Evolutionary conservation across 2,329 filamentous ascomycete species (phyloP).

Genomic region (Dactylellina drechsleri): DNA sequence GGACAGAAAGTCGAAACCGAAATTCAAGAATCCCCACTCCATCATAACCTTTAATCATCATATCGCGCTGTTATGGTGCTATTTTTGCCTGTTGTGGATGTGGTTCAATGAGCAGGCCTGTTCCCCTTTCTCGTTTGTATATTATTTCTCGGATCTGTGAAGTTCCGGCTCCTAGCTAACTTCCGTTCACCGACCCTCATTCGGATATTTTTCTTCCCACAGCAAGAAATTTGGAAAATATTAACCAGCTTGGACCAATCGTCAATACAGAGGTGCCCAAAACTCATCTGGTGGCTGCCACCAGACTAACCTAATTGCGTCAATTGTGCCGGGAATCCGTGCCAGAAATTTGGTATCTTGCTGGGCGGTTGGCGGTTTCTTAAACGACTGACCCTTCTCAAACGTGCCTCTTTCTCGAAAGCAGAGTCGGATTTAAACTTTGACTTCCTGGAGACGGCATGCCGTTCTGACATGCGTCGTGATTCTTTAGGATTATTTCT

Average conservation of each 20-base stretch:
- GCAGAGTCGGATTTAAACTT: no score
- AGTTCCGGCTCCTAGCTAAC: slow-evolving; percentile 45
- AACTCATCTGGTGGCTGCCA: background rate
- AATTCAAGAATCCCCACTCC: slow-evolving; percentile 8
- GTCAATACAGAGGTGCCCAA: background rate
- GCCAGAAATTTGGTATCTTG: background rate
- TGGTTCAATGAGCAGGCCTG: background rate
- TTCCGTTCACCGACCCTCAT: slow-evolving; percentile 46
- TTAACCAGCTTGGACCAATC: background rate
- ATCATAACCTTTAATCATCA: slow-evolving; percentile 4
- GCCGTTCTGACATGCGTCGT: no score
- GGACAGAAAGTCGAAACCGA: background rate
- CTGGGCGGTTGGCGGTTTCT: background rate
- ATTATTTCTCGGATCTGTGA: slow-evolving; percentile 24
- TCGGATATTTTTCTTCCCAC: slow-evolving; percentile 31
- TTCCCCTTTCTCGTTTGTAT: background rate
- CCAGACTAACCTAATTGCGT: slow-evolving; percentile 10
- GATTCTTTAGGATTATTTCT: no score
- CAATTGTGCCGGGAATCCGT: slow-evolving; percentile 30
- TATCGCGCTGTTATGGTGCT: background rate
- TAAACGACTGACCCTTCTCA: no score
- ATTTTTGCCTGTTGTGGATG: slow-evolving; percentile 24
- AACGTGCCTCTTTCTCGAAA: no score
- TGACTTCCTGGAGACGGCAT: no score
- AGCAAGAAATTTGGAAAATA: background rate